Percentiles rank a stretch among this genome's conserved stretches.
Conservation (phyloP, 2,329 filamentous ascomycete genomes). For the Venturiaceae sp. region DNA sequence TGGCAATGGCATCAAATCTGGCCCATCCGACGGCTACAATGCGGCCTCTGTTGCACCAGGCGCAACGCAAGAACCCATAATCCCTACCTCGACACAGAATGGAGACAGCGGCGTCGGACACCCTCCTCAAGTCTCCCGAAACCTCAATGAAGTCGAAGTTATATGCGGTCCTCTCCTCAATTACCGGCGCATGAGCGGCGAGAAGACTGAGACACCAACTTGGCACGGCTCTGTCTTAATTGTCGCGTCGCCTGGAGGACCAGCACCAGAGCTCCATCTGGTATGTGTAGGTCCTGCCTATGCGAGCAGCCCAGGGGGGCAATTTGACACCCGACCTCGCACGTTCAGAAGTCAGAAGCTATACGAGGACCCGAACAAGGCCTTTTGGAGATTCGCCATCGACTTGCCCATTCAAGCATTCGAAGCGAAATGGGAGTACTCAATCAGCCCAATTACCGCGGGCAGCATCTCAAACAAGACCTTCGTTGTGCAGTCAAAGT, state of each 20-base stretch:
- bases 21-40: not conserved
- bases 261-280: slow-evolving; percentile 51
- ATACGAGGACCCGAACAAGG: slow-evolving; percentile 48
- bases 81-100: slow-evolving; percentile 2
- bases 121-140: not conserved
- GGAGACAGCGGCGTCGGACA: not conserved
- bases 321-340: slow-evolving; percentile 13
- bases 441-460: slow-evolving; percentile 32
- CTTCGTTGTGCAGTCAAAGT: slow-evolving; percentile 48
- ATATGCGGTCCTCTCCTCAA: slow-evolving; percentile 67
- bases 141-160: slow-evolving; percentile 22
- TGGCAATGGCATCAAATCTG: not conserved
- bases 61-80: not conserved
- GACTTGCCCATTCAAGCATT: slow-evolving; percentile 57
- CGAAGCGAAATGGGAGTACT: slow-evolving; percentile 74
- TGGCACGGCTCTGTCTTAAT: slow-evolving; percentile 86
- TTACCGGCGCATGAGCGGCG: slow-evolving; percentile 62
- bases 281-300: slow-evolving; percentile 33
- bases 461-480: slow-evolving; percentile 24
- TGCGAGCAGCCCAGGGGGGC: not conserved
- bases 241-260: slow-evolving; percentile 64
- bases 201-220: slow-evolving; percentile 26
- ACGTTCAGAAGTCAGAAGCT: slow-evolving; percentile 43
- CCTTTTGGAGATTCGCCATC: slow-evolving; percentile 50
- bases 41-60: not conserved